These are phyloP conservation scores for Aristolochia californica DNA, from an alignment of 164 flowering plant genomes.

Conservation along the genomic window DNA sequence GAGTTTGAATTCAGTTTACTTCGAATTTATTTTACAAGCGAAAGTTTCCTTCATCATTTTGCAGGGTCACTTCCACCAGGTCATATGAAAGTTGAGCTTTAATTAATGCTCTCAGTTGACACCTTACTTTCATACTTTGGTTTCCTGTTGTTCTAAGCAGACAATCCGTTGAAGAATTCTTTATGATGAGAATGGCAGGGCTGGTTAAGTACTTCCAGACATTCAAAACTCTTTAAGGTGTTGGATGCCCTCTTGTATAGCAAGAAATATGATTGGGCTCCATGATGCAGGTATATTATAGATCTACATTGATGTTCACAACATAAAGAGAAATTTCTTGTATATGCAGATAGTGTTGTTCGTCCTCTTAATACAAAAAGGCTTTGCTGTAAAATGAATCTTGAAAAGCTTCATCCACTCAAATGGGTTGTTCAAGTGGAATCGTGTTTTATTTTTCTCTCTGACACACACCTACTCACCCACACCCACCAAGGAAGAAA, in stretches of 20 bases:
- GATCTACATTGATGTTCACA: background rate
- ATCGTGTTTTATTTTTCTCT: too few species aligned
- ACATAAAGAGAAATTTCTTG: conserved; percentile 7
- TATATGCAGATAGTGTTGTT: conserved; percentile 11
- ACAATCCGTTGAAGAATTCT: background rate
- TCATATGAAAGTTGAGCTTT: conserved; percentile 57
- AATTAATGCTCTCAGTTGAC: background rate
- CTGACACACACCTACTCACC: too few species aligned
- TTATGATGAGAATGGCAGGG: background rate
- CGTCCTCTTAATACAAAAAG: background rate
- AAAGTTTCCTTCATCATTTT: background rate
- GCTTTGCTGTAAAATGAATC: conserved; percentile 5
- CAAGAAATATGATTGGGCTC: too few species aligned
- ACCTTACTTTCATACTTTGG: background rate
- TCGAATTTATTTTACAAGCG: background rate
- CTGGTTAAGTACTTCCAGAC: background rate
- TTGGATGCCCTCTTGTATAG: background rate
- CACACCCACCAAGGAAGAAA: too few species aligned
- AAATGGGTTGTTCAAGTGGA: too few species aligned
- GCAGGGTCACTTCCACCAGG: conserved; percentile 38
- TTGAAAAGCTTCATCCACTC: too few species aligned
- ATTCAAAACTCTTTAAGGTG: background rate
- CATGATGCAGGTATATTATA: conserved; percentile 1
- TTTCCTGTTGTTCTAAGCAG: conserved; percentile 2
- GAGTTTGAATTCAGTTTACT: background rate